Conservation (phyloP, 1,139 yeast genomes). For the Tardiomyces digboiensis region DNA sequence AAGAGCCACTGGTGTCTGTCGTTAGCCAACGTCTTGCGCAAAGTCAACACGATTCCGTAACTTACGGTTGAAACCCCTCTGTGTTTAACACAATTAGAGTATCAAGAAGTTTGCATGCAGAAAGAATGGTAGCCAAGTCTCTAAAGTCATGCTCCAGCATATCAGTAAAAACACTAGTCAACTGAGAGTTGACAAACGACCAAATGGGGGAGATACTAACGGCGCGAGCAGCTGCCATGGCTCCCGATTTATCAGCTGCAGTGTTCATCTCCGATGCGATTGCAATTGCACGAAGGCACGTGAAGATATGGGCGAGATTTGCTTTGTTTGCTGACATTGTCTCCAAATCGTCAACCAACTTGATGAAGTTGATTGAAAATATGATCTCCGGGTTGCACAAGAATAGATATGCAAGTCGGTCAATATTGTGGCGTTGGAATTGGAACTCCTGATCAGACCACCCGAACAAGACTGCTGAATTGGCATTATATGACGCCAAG, state of each 20-base stretch:
- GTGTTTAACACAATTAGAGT: conserved; percentile 52
- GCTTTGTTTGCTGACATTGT: conserved; percentile 8
- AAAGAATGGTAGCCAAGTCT: background rate
- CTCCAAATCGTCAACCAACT: conserved; percentile 41
- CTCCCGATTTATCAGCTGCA: background rate
- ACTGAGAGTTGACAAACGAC: background rate
- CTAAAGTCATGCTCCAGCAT: background rate
- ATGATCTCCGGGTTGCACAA: conserved; percentile 51
- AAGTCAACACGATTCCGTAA: too few species aligned
- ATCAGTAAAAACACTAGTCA: background rate
- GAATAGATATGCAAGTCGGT: conserved; percentile 53
- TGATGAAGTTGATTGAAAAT: conserved; percentile 41
- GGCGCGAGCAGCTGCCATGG: background rate
- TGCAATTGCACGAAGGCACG: conserved; percentile 53
- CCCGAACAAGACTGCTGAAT: conserved; percentile 48
- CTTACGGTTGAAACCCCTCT: conserved; percentile 63
- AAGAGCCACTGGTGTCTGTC: conserved; percentile 65
- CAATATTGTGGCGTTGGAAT: conserved; percentile 42
- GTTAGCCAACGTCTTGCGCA: too few species aligned
- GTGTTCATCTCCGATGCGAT: conserved; percentile 34
- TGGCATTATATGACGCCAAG: conserved; percentile 40
- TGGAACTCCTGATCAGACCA: conserved; percentile 69
- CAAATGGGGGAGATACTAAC: background rate
- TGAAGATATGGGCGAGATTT: conserved; percentile 27
- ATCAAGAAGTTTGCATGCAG: conserved; percentile 70